Conservation (phyloP, 257 asterid species). For the Buddleja alternifolia region DNA sequence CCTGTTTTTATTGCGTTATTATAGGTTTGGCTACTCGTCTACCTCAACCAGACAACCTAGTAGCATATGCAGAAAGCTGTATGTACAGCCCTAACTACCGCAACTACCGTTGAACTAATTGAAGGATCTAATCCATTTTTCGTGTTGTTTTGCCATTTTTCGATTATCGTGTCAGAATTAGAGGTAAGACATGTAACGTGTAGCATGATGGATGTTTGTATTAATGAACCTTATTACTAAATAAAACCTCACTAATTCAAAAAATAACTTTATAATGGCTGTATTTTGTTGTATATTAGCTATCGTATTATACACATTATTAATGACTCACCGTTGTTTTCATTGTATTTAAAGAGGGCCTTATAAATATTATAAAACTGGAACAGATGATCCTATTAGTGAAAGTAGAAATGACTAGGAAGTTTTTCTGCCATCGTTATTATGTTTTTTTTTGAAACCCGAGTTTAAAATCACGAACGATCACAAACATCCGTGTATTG, state of each 20-base stretch:
- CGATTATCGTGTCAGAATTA: neutral
- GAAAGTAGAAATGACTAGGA: no score
- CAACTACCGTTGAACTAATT: constrained; percentile 61
- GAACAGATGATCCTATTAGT: no score
- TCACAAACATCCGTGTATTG: no score
- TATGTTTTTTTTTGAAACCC: no score
- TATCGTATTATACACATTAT: no score
- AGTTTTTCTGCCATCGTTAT: no score
- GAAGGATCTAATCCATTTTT: constrained; percentile 22
- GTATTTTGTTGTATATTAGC: no score
- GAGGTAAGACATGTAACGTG: constrained; percentile 15
- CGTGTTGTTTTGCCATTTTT: constrained; percentile 12
- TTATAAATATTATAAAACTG: no score
- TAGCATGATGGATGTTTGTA: constrained; percentile 28
- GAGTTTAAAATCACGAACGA: no score
- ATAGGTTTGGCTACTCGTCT: constrained; percentile 89
- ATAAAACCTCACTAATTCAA: neutral
- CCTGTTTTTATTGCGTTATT: constrained; percentile 5
- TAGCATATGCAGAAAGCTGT: constrained; percentile 76
- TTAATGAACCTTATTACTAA: constrained; percentile 5
- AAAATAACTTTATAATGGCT: no score
- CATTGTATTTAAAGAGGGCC: no score
- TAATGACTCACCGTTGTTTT: no score
- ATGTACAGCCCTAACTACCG: constrained; percentile 92
- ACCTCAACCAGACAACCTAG: constrained; percentile 72